phyloP scores from a whole-genome alignment of 2,329 filamentous ascomycete species.

The Dryadomyces quercivorus region DNA sequence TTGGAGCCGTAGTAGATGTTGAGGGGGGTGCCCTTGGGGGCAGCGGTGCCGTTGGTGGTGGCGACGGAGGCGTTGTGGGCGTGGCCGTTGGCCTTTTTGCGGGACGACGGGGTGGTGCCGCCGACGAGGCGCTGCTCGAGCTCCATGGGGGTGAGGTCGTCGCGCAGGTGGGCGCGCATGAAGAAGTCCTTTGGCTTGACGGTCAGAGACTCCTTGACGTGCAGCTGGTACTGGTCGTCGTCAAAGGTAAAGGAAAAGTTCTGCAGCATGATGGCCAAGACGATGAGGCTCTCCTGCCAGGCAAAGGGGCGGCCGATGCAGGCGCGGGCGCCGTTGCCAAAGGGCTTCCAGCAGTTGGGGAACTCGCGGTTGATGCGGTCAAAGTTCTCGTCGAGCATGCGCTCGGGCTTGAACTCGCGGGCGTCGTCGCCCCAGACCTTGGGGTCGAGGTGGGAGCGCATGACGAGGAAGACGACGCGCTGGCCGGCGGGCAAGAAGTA shows the following conservation, averaged over 20 bases:
- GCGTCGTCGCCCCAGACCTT: constrained; percentile 54
- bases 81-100: constrained; percentile 11
- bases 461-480: constrained; percentile 34
- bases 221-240: constrained; percentile 46
- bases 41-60: constrained; percentile 15
- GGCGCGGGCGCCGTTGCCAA: constrained; percentile 43
- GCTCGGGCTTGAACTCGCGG: constrained; percentile 54
- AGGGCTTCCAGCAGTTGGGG: constrained; percentile 57
- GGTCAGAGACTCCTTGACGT: constrained; percentile 44
- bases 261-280: constrained; percentile 52
- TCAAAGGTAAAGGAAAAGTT: constrained; percentile 56
- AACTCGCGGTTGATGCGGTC: constrained; percentile 47
- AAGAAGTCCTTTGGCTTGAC: constrained; percentile 52
- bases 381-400: constrained; percentile 60
- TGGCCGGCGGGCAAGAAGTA: constrained; percentile 45
- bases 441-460: constrained; percentile 48
- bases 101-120: constrained; percentile 28
- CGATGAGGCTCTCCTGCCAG: constrained; percentile 58
- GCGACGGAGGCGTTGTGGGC: constrained; percentile 6
- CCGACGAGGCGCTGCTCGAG: constrained; percentile 33
- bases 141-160: constrained; percentile 40
- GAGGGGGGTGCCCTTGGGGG: constrained; percentile 31
- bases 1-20: constrained; percentile 62
- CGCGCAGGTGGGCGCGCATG: constrained; percentile 48
- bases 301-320: constrained; percentile 64